Conservation (phyloP, 2,329 filamentous ascomycete genomes). For the Cyphellophora europaea region DNA sequence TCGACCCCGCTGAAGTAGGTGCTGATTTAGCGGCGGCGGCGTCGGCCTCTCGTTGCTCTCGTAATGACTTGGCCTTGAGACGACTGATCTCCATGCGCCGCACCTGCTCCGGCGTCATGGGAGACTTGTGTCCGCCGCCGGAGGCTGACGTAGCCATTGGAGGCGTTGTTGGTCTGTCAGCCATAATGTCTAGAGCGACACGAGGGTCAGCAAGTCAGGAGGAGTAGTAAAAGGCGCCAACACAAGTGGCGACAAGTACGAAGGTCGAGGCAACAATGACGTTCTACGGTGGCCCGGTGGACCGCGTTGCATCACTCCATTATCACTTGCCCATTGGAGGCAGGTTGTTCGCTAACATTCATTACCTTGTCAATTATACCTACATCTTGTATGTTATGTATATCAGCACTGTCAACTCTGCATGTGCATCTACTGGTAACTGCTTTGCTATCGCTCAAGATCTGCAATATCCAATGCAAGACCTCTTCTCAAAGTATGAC, state of each 20-base stretch:
- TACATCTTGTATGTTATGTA: too few relatives aligned
- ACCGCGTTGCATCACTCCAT: too few relatives aligned
- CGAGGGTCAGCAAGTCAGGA: background rate
- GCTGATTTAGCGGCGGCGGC: constrained; percentile 24
- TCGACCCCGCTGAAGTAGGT: constrained; percentile 53
- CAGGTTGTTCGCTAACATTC: too few relatives aligned
- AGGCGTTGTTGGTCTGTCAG: constrained; percentile 36
- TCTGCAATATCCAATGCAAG: too few relatives aligned
- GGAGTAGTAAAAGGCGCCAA: background rate
- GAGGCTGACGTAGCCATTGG: constrained; percentile 28
- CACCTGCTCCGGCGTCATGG: constrained; percentile 53
- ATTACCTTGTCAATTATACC: too few relatives aligned
- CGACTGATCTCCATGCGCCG: constrained; percentile 71
- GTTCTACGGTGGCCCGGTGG: too few relatives aligned
- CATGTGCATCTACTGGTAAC: too few relatives aligned
- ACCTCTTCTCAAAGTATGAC: too few relatives aligned
- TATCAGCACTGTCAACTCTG: too few relatives aligned
- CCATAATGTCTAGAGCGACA: constrained; percentile 6
- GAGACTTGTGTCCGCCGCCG: constrained; percentile 28
- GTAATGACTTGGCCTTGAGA: constrained; percentile 78
- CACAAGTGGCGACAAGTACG: background rate
- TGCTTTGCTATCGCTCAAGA: too few relatives aligned
- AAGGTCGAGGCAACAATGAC: background rate
- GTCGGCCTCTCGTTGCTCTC: constrained; percentile 62
- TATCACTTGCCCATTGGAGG: too few relatives aligned